Base-by-base conservation (phyloP, 352 stramenopile genomes). In the Elongisporangium anandrum region DNA sequence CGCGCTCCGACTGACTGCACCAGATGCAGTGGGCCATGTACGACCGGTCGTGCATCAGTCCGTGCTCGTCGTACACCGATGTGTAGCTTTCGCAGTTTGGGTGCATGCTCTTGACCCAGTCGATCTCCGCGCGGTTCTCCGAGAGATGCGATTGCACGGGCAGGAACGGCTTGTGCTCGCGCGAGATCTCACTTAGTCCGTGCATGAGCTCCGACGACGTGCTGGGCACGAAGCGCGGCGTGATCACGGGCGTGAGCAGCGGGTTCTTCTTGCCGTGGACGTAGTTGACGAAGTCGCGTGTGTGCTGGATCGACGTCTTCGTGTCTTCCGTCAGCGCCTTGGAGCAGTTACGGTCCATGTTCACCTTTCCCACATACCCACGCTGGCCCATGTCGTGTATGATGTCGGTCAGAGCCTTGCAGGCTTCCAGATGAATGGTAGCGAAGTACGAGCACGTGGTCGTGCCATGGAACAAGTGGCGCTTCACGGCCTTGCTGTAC, bases 21-120 rank as follows among this genome's bases (percentile, higher is more conserved):
- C 92, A 95, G 53, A 98, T 83, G 69, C 92, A 97, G 69, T 98
- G 95, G n/a, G 94, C 95, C 89, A 98, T 97, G 65, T 98, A 96
- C 21, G 87, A 83, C 16, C 81, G 77, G 13, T 97, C 79, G 56
- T 92, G 87, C 45, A 98, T 73, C 17, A 98, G 75, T 7, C 88
- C 89, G 62, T 95, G 85, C 23, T 78, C 59, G 50, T 97, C 72
- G 66, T 93, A 93, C 3, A 94, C 83, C 4, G 67, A 74, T 0
- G 92, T 78, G 75, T 98, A 95, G 54, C 62, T 90, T 23, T 78
- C 64, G 50, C 81, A 90, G 48, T 93, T 82, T 13, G 83, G 87
- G 58, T 97, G 85, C 29, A 98, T 66, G 22, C 66, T 72, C 64
- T 77, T 76, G 39, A 96, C 89, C 73, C 85, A 98, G 24, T 63